phyloP scores from a whole-genome alignment of 495 filamentous ascomycete genomes.

The Trichoderma virens region DNA sequence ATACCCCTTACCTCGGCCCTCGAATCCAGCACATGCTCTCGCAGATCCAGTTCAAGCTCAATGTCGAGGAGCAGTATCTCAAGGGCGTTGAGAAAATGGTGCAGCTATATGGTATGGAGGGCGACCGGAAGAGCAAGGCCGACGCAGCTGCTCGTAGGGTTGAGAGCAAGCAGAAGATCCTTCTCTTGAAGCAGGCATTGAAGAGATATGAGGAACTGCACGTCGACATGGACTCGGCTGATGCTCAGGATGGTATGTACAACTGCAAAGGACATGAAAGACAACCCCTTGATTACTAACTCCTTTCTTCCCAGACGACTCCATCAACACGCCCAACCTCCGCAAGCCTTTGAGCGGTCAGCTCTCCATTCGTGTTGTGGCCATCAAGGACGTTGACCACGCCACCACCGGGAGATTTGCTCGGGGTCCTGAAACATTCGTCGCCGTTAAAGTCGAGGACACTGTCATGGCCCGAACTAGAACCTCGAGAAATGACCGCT shows the following conservation, averaged over 20 bases:
- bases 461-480: slow-evolving; percentile 82
- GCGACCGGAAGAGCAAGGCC: slow-evolving; percentile 88
- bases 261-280: not conserved
- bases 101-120: slow-evolving; percentile 92
- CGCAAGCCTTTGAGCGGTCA: slow-evolving; percentile 88
- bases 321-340: slow-evolving; percentile 88
- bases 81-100: slow-evolving; percentile 99
- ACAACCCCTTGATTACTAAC: slow-evolving; percentile 15
- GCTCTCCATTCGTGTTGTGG: slow-evolving; percentile 74
- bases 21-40: slow-evolving; percentile 99
- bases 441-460: slow-evolving; percentile 95
- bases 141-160: slow-evolving; percentile 84
- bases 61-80: slow-evolving; percentile 98
- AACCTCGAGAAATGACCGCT: slow-evolving; percentile 75
- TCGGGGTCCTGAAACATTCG: slow-evolving; percentile 85
- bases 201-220: slow-evolving; percentile 97
- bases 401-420: slow-evolving; percentile 79
- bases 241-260: slow-evolving; percentile 72
- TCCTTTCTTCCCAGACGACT: slow-evolving; percentile 62
- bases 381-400: slow-evolving; percentile 92
- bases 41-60: slow-evolving; percentile 97
- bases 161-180: slow-evolving; percentile 96
- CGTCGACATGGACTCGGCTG: slow-evolving; percentile 81
- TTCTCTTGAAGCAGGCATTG: slow-evolving; percentile 87
- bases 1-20: slow-evolving; percentile 89